Evolutionary conservation across 345 rosid genomes (phyloP), one percentile per base, ranked within the genome.

Genomic region (Turritis glabra): DNA sequence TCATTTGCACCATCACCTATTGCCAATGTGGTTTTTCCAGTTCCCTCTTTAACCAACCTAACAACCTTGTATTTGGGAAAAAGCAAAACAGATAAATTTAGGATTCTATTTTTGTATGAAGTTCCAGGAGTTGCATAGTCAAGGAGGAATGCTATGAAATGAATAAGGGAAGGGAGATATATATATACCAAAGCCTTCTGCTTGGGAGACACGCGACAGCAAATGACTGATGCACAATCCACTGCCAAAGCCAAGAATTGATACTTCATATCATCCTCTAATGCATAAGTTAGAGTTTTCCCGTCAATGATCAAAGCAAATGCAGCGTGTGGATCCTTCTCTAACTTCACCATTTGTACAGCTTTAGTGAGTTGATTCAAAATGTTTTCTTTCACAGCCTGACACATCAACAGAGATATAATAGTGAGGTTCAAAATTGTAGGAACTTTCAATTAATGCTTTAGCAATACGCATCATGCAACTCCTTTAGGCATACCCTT

Each of bases 1-100:
- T 95, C 99, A 76, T 95, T 95, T 68, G 99, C 99, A 67, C 99
- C 99, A 74, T 95, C 99, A 74, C 99, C 99, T 61, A 95, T 85
- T 10, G 97, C 99, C 70, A 95, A 70, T 37, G 97, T 95, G 23
- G 98, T 92, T 85, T 82, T 92, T 26, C 96, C 89, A 2, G 98
- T 92, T 65, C 99, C 98, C 69, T 89, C 85, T 87, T 89, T 92
- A 48, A 95, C 99, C 82, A 95, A 69, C 69, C 99, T 84, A 5
- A 95, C 89, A 43, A 95, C 95, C 98, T 94, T 72, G 29, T 6
- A 64, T 64, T 73, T 18, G 12, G 61, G 40, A 77, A 53, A 30
- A 47, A 67, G 60, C 3, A 0, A n/a, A 25, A 62, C 30, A 29
- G 11, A 33, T 9, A 56, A 21, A 19, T 2, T 57, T 40, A 69